A percentile compares a stretch with the other conserved stretches of the same genome.
phyloP scores from a whole-genome alignment of 176 grass and related monocot genomes.

The Hyparrhenia diplandra region DNA sequence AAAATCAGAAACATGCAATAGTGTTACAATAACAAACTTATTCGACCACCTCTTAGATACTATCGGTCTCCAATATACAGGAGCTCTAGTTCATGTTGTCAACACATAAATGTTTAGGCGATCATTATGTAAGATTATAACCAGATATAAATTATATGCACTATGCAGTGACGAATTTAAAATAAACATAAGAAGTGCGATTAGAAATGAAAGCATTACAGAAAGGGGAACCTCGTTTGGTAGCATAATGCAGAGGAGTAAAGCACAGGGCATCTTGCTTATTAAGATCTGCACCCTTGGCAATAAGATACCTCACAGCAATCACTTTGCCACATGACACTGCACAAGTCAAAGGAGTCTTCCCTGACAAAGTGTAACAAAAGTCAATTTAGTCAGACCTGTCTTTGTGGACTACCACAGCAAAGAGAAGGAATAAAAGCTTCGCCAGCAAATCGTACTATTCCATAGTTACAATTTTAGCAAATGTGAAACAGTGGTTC shows the following conservation, averaged over 20 bases:
- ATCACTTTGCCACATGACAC: conserved; percentile 18
- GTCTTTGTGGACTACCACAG: neutral
- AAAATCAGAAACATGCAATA: neutral
- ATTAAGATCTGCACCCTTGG: conserved; percentile 30
- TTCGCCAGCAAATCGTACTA: too few relatives aligned
- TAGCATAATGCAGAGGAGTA: conserved; percentile 39
- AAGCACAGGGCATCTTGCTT: conserved; percentile 21
- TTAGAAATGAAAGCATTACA: neutral
- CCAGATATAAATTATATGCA: neutral
- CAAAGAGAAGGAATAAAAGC: neutral
- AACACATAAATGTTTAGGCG: neutral
- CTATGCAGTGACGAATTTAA: neutral
- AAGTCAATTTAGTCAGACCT: neutral
- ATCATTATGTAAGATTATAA: neutral
- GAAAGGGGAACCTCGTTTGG: conserved; percentile 20
- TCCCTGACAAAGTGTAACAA: conserved; percentile 8
- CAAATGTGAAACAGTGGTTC: too few relatives aligned
- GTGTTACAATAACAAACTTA: neutral
- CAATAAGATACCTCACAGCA: conserved; percentile 39
- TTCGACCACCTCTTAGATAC: neutral
- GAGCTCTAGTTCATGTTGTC: neutral
- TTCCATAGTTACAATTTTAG: too few relatives aligned
- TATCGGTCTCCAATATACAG: neutral
- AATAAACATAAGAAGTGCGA: neutral
- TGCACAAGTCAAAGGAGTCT: conserved; percentile 35